Base-by-base conservation (phyloP, 768 basidiomycete species). In the Mycena maculata region DNA sequence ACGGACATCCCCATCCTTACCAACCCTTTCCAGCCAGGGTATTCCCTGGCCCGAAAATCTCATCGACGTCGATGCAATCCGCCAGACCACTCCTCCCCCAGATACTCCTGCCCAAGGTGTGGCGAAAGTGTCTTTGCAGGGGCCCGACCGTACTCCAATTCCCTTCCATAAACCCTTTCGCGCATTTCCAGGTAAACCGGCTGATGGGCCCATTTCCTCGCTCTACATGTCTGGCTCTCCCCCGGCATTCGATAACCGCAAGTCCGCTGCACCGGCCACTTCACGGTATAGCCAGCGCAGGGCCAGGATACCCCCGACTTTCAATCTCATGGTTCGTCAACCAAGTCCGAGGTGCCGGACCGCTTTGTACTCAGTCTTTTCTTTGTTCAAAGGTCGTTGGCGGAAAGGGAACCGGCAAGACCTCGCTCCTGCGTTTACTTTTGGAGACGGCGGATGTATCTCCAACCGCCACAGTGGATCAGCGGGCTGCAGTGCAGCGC, bases 101-200 rank as follows among this genome's bases (percentile, higher is more conserved):
- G 79, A 80, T 55, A 73, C 69, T 38, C 77, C 76, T 76, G 74
- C 76, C 77, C 85, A 88, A 86, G 91, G 90, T 88, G 90, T 91
- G 83, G 82, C 85, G 69, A 90, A 87, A 84, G 86, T 85, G 75
- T 90, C 89, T 78, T 85, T 92, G 75, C 82, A 85, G 74, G 83
- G 83, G 64, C 72, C 78, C 78, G 81, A 85, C 76, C 79, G 79
- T 62, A 75, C 79, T 76, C 82, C 90, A 73, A 90, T 91, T 78
- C 85, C 89, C 72, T 94, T 93, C 85, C 92, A 94, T 79, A 92
- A 91, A 87, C 93, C 93, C 50, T 93, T 92, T 84, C 86, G 90
- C 76, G 78, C 75, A 59, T 80, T 80, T 79, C 72, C 80, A 84
- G 84, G 84, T 76, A 84, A 80, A 71, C 76, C 81, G 49, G 76